Evolutionary conservation across 106 monocot species (phyloP).

Genomic region (Platanthera guangdongensis): DNA sequence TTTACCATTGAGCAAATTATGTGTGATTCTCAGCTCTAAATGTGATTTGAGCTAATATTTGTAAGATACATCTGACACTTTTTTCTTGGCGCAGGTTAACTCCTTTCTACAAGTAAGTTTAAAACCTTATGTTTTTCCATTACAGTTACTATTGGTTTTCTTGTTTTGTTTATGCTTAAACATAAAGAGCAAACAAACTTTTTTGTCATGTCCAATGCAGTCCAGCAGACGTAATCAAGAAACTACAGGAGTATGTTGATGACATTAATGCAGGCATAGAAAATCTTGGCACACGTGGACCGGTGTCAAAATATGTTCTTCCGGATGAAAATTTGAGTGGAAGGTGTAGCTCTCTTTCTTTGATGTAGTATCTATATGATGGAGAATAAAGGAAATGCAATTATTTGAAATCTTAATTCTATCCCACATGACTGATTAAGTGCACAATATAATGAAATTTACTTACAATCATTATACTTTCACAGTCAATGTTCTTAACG

Average conservation of each 20-base stretch:
- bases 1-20: slow-evolving; percentile 1
- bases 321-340: slow-evolving; percentile 83
- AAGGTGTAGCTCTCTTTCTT: slow-evolving; percentile 34
- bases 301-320: slow-evolving; percentile 90
- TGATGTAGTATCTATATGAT: not conserved
- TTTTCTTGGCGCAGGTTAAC: slow-evolving; percentile 63
- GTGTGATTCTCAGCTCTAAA: not conserved
- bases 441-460: not conserved
- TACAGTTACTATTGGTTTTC: not conserved
- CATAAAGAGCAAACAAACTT: not conserved
- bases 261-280: slow-evolving; percentile 88
- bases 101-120: slow-evolving; percentile 81
- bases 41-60: not conserved
- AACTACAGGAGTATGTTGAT: slow-evolving; percentile 84
- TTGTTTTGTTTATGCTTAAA: not conserved
- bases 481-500: not conserved
- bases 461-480: not conserved
- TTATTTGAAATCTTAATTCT: not conserved
- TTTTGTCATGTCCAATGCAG: slow-evolving; percentile 31
- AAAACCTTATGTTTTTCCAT: not conserved
- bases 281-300: slow-evolving; percentile 65
- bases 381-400: not conserved
- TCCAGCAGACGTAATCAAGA: slow-evolving; percentile 63
- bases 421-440: not conserved
- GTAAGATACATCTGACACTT: slow-evolving; percentile 12